A percentile compares a stretch with the other conserved stretches of the same genome.
These are phyloP conservation scores for Trichophyton mentagrophytes DNA, from an alignment of 2,329 filamentous ascomycete genomes.

Conservation along the genomic window DNA sequence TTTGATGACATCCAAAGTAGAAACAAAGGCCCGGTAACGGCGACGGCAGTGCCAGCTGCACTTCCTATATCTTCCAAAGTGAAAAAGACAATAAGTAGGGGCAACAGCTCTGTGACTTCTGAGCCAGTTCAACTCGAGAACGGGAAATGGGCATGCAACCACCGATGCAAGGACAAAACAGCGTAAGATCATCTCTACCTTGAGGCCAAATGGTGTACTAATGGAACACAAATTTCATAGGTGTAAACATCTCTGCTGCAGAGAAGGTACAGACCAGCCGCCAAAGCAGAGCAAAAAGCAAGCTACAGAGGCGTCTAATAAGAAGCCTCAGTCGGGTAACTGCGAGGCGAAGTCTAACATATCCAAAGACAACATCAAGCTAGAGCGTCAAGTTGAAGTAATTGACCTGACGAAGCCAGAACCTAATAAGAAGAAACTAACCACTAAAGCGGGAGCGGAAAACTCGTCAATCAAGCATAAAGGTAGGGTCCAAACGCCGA, in stretches of 20 bases:
- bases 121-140: conserved; percentile 46
- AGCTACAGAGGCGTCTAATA: not conserved
- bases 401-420: conserved; percentile 10
- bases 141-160: conserved; percentile 63
- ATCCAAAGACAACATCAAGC: not conserved
- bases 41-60: not conserved
- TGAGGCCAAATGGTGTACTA: conserved; percentile 21
- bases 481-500: not conserved
- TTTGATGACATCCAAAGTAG: conserved; percentile 10
- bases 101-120: conserved; percentile 8
- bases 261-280: conserved; percentile 56
- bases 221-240: conserved; percentile 18
- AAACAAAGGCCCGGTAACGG: conserved; percentile 12
- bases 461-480: not conserved
- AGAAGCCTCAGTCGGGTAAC: not conserved
- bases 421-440: conserved; percentile 1
- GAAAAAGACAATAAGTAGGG: conserved; percentile 7
- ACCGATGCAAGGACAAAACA: conserved; percentile 51
- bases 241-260: conserved; percentile 63
- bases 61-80: conserved; percentile 5
- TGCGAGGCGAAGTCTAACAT: not conserved
- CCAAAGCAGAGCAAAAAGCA: conserved; percentile 30
- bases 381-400: conserved; percentile 9
- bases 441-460: not conserved
- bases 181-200: conserved; percentile 21